phyloP scores from a whole-genome alignment of 305 asterid species.

The Fraxinus greggii region DNA sequence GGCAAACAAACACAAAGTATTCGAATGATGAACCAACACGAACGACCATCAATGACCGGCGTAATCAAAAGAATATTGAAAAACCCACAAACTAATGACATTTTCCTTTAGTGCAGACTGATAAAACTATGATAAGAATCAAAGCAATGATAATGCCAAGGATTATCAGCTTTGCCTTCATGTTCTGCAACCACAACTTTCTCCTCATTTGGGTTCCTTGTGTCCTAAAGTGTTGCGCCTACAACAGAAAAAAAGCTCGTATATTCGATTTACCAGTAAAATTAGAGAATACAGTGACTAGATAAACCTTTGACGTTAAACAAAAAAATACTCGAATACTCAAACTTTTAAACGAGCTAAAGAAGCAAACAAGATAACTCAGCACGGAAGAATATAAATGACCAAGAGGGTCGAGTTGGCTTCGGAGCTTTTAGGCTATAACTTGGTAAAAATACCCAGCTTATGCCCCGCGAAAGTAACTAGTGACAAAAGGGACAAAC shows the following conservation, averaged over 20 bases:
- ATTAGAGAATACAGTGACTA: neutral
- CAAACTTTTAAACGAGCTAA: neutral
- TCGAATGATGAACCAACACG: neutral
- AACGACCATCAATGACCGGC: neutral
- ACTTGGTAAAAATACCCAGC: neutral
- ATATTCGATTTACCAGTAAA: neutral
- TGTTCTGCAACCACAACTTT: conserved; percentile 7
- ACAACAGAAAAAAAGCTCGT: neutral
- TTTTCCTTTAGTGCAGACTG: neutral
- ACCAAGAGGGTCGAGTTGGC: neutral
- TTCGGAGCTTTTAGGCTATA: neutral
- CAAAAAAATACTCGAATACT: neutral
- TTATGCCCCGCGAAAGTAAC: neutral
- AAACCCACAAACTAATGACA: neutral
- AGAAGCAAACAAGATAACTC: neutral
- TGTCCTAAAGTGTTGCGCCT: conserved; percentile 9
- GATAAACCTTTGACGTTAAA: neutral
- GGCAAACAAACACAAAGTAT: neutral
- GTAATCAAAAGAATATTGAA: neutral
- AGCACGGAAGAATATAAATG: neutral
- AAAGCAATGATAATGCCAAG: neutral
- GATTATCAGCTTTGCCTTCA: neutral
- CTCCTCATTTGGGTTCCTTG: conserved; percentile 17
- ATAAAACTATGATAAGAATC: neutral
- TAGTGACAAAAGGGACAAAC: neutral